Conservation (phyloP, 1,284 basidiomycete genomes). For the Boletus smithii region DNA sequence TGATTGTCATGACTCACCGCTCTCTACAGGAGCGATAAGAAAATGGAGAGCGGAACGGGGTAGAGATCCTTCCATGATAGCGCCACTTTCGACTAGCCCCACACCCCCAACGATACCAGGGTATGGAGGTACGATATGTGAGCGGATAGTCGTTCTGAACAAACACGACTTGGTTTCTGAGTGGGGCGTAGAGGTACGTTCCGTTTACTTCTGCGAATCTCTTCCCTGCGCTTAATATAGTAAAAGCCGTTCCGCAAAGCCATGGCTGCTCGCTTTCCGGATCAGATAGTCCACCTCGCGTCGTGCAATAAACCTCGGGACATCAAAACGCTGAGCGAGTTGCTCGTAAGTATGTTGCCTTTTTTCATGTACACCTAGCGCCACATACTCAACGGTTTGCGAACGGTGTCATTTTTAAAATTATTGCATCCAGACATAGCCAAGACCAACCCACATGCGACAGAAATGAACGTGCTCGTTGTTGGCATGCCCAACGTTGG, state of each 20-base stretch:
- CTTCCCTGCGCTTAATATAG: constrained; percentile 7
- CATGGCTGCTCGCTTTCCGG: constrained; percentile 64
- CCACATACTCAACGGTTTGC: constrained; percentile 2
- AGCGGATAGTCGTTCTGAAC: constrained; percentile 89
- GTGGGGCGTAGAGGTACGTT: constrained; percentile 77
- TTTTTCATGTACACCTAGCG: constrained; percentile 1
- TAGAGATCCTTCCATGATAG: constrained; percentile 42
- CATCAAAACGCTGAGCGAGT: constrained; percentile 57
- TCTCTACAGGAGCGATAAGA: constrained; percentile 49
- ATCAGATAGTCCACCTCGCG: constrained; percentile 64
- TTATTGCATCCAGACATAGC: constrained; percentile 63
- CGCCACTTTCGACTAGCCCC: constrained; percentile 19
- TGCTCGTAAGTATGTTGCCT: constrained; percentile 66
- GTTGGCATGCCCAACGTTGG: constrained; percentile 99
- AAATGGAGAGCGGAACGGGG: constrained; percentile 65
- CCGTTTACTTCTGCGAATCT: constrained; percentile 9
- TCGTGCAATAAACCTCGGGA: constrained; percentile 66
- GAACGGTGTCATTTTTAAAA: not conserved
- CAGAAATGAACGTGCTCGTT: constrained; percentile 83
- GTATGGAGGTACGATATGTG: constrained; percentile 48
- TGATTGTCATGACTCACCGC: constrained; percentile 19
- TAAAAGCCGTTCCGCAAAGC: constrained; percentile 66
- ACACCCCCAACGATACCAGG: constrained; percentile 14
- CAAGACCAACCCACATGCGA: constrained; percentile 59
- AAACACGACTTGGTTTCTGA: constrained; percentile 89